phyloP scores from a whole-genome alignment of 2,329 filamentous ascomycete species.

The Aureobasidium sp. region DNA sequence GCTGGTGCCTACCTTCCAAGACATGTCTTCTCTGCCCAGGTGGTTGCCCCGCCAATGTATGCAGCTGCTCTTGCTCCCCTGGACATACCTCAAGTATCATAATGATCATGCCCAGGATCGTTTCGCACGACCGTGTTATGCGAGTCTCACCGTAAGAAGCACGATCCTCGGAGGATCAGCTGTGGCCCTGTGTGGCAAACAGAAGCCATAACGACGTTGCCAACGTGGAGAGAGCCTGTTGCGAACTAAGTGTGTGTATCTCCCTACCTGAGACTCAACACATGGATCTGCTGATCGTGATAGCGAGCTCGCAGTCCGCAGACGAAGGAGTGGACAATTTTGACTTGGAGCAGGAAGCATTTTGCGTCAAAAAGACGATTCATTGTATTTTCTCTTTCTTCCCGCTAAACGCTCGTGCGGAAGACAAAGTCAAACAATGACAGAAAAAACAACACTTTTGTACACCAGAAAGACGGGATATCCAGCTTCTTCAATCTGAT shows the following conservation, averaged over 20 bases:
- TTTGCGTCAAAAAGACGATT: not conserved
- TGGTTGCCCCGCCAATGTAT: constrained; percentile 1
- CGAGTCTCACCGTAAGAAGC: not conserved
- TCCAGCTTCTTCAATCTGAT: not conserved
- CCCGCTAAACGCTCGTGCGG: not conserved
- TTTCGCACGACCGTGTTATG: not conserved
- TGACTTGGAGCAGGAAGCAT: not conserved
- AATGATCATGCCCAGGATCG: not conserved
- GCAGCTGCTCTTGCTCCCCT: not conserved
- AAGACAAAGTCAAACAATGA: not conserved
- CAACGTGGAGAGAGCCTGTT: not conserved
- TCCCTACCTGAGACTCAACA: not conserved
- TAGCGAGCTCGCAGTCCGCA: not conserved
- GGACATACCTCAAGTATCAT: not conserved
- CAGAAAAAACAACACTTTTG: not conserved
- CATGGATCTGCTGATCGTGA: too few relatives aligned
- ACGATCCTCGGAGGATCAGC: not conserved
- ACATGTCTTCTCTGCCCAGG: not conserved
- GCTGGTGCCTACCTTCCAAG: not conserved
- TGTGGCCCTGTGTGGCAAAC: not conserved
- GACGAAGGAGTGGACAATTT: not conserved
- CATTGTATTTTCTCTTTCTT: not conserved
- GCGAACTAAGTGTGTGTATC: not conserved
- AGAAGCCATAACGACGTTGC: not conserved
- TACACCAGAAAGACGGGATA: not conserved